Conservation (phyloP, 805 yeast species). For the Teunomyces pallodes region DNA sequence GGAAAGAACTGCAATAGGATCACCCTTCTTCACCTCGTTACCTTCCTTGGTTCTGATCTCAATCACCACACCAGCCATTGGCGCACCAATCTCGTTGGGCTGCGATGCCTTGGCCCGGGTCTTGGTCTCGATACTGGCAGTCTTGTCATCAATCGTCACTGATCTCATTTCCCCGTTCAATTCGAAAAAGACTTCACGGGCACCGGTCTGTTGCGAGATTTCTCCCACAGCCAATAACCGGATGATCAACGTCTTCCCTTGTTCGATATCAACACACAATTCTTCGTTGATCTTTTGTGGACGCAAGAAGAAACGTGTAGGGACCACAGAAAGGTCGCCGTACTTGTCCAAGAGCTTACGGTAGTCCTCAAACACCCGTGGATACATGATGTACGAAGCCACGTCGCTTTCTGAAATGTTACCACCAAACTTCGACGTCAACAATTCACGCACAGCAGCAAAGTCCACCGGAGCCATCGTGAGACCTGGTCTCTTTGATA, state of each 20-base stretch:
- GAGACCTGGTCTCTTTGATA: constrained; percentile 89
- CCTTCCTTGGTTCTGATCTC: constrained; percentile 91
- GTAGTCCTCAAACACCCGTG: constrained; percentile 92
- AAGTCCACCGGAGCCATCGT: constrained; percentile 83
- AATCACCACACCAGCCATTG: constrained; percentile 98
- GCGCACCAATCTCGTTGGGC: constrained; percentile 94
- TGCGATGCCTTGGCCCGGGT: constrained; percentile 91
- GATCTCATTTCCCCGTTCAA: constrained; percentile 98
- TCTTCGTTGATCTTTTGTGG: constrained; percentile 89
- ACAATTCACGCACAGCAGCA: constrained; percentile 65
- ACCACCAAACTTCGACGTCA: constrained; percentile 72
- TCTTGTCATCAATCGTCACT: constrained; percentile 86
- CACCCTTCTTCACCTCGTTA: constrained; percentile 91
- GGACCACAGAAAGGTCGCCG: constrained; percentile 92
- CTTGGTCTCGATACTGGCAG: constrained; percentile 78
- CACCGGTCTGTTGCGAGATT: constrained; percentile 77
- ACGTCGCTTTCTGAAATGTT: constrained; percentile 77
- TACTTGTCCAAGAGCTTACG: constrained; percentile 68
- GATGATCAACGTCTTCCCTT: constrained; percentile 91
- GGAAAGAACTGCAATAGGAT: constrained; percentile 86
- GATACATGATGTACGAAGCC: constrained; percentile 97
- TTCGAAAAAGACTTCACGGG: constrained; percentile 95
- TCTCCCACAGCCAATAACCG: constrained; percentile 93
- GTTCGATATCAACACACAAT: constrained; percentile 82
- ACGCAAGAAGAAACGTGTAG: constrained; percentile 86